Evolutionary conservation across 179 eudicot genomes (phyloP), one percentile per base, ranked within the genome.

Genomic region (Drosera spatulata): DNA sequence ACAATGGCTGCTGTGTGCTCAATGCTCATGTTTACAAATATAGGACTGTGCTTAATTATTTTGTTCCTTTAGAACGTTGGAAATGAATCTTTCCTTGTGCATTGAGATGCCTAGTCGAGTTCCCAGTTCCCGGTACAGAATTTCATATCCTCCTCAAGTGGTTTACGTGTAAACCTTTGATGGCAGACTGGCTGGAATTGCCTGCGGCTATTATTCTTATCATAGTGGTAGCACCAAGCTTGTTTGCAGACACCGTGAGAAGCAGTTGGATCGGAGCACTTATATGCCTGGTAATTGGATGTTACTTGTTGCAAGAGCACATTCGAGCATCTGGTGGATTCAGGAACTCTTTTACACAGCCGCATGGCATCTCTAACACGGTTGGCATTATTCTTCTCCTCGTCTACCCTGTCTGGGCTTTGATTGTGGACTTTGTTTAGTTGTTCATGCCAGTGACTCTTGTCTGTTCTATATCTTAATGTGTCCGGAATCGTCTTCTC

Each of bases 311-410:
- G 59, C 96, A 90, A 58, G 97, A 94, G 65, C 99, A 94, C 78
- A 85, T 90, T 59, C 71, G 96, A 69, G 97, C 95, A 5, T 82
- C 96, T 0, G 99, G 99, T 6, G 99, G 99, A 56, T 94, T 94
- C 75, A 77, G 84, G 65, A 87, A 91, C 50, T 79, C 99, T 8
- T 90, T 90, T 75, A 94, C 99, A 0, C 82, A 67, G 73, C 79
- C 81, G 64, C 68, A 82, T 3, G 97, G 97, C 4, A 55, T 87
- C 56, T 91, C 97, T 38, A 94, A 90, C 81, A 63, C 95, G 0
- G 40, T 87, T 4, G 97, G 99, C 60, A 90, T 94, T 2, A 13
- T 87, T 61, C 68, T 87, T 45, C 71, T 94, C 61, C 42, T 94
- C 57, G 82, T 82, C 48, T 94, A 72, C 50, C 99, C 99, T 1